phyloP scores from a whole-genome alignment of 2,329 filamentous ascomycete species.

The Fusarium sp. region DNA sequence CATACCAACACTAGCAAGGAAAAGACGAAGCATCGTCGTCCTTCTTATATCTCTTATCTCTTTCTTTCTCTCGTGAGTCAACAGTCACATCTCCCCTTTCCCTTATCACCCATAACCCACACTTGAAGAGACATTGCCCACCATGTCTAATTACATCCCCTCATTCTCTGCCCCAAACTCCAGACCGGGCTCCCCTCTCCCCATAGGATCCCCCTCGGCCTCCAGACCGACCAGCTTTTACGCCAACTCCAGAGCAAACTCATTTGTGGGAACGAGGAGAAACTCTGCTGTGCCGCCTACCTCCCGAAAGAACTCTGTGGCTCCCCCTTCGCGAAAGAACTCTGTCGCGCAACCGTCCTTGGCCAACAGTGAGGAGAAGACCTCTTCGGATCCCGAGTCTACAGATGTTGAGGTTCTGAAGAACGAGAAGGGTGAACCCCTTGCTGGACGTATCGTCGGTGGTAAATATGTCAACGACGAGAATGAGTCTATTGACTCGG shows the following conservation, averaged over 20 bases:
- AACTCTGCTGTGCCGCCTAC: conserved; percentile 5
- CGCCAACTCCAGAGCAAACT: conserved; percentile 37
- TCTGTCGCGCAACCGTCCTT: conserved; percentile 9
- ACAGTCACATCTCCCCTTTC: neutral
- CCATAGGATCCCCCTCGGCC: conserved; percentile 31
- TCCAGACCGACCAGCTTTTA: conserved; percentile 39
- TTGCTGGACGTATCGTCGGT: conserved; percentile 34
- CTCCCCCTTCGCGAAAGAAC: conserved; percentile 24
- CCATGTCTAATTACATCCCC: conserved; percentile 39
- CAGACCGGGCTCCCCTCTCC: conserved; percentile 34
- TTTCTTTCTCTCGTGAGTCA: neutral
- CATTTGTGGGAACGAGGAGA: conserved; percentile 26
- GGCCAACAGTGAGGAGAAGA: conserved; percentile 14
- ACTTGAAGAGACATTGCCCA: neutral
- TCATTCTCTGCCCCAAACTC: conserved; percentile 39
- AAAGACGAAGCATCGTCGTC: neutral
- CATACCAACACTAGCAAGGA: conserved; percentile 9
- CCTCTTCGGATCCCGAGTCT: conserved; percentile 27
- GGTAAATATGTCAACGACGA: conserved; percentile 33
- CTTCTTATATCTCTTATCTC: conserved; percentile 25
- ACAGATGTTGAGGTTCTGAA: conserved; percentile 31
- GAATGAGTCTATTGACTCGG: conserved; percentile 27
- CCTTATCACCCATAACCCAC: conserved; percentile 1
- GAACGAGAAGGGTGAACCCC: conserved; percentile 28
- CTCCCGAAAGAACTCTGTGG: conserved; percentile 23